phyloP scores from a whole-genome alignment of 768 basidiomycete genomes.

The Lactifluus pinguis region DNA sequence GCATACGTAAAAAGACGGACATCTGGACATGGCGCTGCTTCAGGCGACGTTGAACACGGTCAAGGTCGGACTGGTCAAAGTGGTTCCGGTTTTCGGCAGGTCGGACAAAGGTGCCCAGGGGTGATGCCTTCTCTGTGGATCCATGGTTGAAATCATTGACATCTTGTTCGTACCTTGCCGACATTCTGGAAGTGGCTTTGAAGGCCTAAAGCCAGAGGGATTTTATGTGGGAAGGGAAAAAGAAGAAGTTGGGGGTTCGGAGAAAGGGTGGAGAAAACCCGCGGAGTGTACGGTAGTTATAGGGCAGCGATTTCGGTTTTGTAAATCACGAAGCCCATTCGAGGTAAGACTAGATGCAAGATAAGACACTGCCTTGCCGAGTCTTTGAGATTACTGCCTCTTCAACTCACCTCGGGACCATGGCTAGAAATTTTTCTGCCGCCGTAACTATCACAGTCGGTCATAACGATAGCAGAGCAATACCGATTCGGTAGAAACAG shows the following conservation, averaged over 20 bases:
- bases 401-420: not conserved
- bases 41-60: constrained; percentile 61
- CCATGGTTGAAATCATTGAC: not conserved
- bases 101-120: constrained; percentile 20
- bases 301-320: not conserved
- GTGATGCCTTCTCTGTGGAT: constrained; percentile 23
- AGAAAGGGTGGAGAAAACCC: not conserved
- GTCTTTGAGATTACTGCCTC: not conserved
- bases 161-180: not conserved
- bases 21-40: constrained; percentile 78
- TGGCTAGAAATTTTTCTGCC: not conserved
- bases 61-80: constrained; percentile 55
- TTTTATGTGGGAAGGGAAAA: not conserved
- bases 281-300: not conserved
- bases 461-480: too few species aligned
- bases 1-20: constrained; percentile 30
- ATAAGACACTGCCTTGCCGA: not conserved
- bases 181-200: not conserved
- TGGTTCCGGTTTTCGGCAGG: constrained; percentile 27
- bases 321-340: not conserved
- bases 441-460: not conserved
- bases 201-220: not conserved
- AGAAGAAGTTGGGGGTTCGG: not conserved
- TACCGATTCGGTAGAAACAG: too few species aligned
- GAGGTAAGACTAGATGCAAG: not conserved